Base-by-base conservation (phyloP, 345 rosid genomes). In the Moricandia moricandioides region DNA sequence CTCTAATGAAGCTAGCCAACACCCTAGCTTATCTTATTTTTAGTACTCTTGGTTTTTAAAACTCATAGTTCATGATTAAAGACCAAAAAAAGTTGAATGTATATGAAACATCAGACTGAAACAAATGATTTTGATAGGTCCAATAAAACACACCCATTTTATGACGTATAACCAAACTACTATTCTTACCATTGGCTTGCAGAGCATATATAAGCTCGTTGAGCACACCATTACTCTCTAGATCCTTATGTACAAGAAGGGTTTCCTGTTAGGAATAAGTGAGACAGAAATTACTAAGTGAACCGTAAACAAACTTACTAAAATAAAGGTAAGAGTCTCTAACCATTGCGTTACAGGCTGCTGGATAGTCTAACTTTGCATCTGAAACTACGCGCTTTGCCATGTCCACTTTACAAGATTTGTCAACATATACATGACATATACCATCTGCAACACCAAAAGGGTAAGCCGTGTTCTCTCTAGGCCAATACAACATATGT, bases 301-400 rank as follows among this genome's bases (percentile, higher is more conserved):
- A 70, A 65, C 35, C 24, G 24, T 21, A 21, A 21, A 21, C n/a
- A 21, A 21, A 21, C 24, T 21, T 21, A 21, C 24, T 21, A 21
- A n/a, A n/a, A n/a, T n/a, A 21, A 70, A 8, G 37, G 33, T 39
- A 43, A 62, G 62, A 51, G 49, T 73, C 27, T 43, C 74, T 83
- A 88, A 96, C 99, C 99, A 92, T 88, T 16, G 99, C 96, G 62
- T 92, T 96, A 75, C 97, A 96, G 57, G 97, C 97, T 68, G 99
- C 98, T 55, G 99, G 98, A 80, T 96, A 96, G 81, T 96, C 99
- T 64, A 80, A 9, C 84, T 92, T 96, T 51, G 99, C 98, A 86
- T 96, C 99, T 74, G 89, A 65, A 56, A 92, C 82, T 57, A 96
- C 40, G 40, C 84, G 85, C 86, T 83, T 96, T 43, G 96, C 96